Base-by-base conservation (phyloP, 2,329 filamentous ascomycete species). In the Cyanodermella asteris region DNA sequence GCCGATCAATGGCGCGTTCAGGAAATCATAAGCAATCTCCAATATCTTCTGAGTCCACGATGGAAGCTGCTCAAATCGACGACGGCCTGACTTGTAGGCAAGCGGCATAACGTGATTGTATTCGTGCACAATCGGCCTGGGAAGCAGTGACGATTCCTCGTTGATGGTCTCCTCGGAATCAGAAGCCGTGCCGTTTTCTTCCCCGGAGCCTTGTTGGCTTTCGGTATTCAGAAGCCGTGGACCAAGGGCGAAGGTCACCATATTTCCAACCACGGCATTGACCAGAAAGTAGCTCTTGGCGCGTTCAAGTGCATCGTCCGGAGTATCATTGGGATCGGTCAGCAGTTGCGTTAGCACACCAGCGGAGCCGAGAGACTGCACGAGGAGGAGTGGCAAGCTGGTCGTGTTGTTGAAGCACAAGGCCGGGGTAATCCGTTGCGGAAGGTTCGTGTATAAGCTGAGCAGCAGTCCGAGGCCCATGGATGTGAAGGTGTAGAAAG, bases 221-320 rank as follows among this genome's bases (percentile, higher is more conserved):
- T 56, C 53, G 29, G 45, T 43, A 33, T 62, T 59, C 23, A 73
- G 53, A 19, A 73, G 46, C 8, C 56, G 49, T 1, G 68, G 67
- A 0, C 67, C 69, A 3, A 73, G 46, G 0, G 63, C 63, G 39
- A 73, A 74, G 0, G 67, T 72, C 30, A 73, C 44, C 26, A 59
- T 64, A 36, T 67, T 71, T 20, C 56, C 59, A 7, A 73, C 51
- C 27, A 70, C 71, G 4, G 67, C 59, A 33, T 67, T 72, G 30
- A 74, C 59, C 4, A 74, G 45, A 37, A 74, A 72, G 41, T 71
- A 74, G 9, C 61, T 63, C 38, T 71, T 64, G 5, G 66, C 66
- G 7, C 68, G 51, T 26, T 61, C 55, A 8, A 72, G 48, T 0
- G 62, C 63, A 3, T 49, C 47, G 2, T 44, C 35, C 3, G 47